Percentiles rank a stretch among this genome's conserved stretches.
These are phyloP conservation scores for Sordariomycetes sp. DNA, from an alignment of 2,329 filamentous ascomycete species.

Conservation along the genomic window DNA sequence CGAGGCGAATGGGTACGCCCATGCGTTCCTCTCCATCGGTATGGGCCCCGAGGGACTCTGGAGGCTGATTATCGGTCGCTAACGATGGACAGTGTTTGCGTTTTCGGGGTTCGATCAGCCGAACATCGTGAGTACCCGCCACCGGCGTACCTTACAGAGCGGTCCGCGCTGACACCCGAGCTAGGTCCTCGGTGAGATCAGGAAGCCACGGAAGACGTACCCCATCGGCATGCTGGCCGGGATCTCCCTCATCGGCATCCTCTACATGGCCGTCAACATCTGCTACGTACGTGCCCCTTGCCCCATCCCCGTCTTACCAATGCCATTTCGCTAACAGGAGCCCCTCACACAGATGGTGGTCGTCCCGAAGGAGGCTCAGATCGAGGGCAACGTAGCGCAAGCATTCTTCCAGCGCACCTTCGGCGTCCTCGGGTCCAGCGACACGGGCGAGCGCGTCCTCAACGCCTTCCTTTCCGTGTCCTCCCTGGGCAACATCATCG, in stretches of 20 bases:
- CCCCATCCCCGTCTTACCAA: neutral
- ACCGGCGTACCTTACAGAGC: neutral
- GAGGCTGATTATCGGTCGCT: neutral
- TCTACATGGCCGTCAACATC: slow-evolving; percentile 26
- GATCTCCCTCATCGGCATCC: slow-evolving; percentile 16
- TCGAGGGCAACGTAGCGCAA: slow-evolving; percentile 15
- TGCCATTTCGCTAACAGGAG: slow-evolving; percentile 19
- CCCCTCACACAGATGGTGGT: slow-evolving; percentile 28
- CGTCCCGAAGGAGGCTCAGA: slow-evolving; percentile 14
- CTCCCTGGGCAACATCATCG: slow-evolving; percentile 44
- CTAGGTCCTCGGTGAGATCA: slow-evolving; percentile 19
- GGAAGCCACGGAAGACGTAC: slow-evolving; percentile 18
- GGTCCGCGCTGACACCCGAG: neutral
- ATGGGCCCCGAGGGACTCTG: neutral
- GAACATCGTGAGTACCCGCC: slow-evolving; percentile 15
- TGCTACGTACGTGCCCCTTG: slow-evolving; percentile 20
- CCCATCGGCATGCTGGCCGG: slow-evolving; percentile 18
- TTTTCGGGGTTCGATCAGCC: slow-evolving; percentile 26
- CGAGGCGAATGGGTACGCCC: slow-evolving; percentile 20
- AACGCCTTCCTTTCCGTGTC: slow-evolving; percentile 41
- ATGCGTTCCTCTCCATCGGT: slow-evolving; percentile 28
- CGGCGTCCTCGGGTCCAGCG: slow-evolving; percentile 14
- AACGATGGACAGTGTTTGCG: slow-evolving; percentile 17
- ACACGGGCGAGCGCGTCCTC: slow-evolving; percentile 24
- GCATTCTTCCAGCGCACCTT: slow-evolving; percentile 22